These are phyloP conservation scores for Cyclostephanos invisitatus DNA, from an alignment of 108 stramenopile species.

Conservation along the genomic window DNA sequence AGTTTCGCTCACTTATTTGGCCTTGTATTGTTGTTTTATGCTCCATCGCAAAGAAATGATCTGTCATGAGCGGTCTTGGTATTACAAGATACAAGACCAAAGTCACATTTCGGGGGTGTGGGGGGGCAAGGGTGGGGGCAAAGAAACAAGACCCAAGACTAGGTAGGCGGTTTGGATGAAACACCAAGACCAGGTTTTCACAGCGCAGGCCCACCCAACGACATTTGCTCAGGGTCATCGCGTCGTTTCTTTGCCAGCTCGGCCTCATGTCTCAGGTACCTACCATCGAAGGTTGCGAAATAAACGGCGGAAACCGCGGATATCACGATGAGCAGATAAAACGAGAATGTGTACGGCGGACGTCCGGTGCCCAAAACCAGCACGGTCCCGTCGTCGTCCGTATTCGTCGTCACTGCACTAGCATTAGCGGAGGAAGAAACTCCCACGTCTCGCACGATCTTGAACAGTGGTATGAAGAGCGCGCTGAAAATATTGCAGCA, in stretches of 20 bases:
- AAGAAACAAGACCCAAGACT: not conserved
- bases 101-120: no score
- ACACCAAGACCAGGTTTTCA: not conserved
- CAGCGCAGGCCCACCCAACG: constrained; percentile 3
- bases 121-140: no score
- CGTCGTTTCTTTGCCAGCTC: constrained; percentile 62
- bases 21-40: no score
- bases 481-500: constrained; percentile 84
- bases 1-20: no score
- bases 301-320: constrained; percentile 77
- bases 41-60: not conserved
- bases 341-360: constrained; percentile 84
- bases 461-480: constrained; percentile 85
- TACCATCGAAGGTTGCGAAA: constrained; percentile 88
- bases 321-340: constrained; percentile 78
- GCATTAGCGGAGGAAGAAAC: constrained; percentile 17
- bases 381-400: constrained; percentile 49
- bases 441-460: constrained; percentile 72
- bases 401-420: constrained; percentile 13
- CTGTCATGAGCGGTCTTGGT: not conserved
- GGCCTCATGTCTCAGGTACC: constrained; percentile 75
- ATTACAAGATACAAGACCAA: not conserved
- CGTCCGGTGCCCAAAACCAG: constrained; percentile 49
- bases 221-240: constrained; percentile 2
- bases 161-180: no score